Evolutionary conservation across 1,284 basidiomycete species (phyloP), one percentile per base, ranked within the genome.

Genomic region (Phellinidium pouzarii): DNA sequence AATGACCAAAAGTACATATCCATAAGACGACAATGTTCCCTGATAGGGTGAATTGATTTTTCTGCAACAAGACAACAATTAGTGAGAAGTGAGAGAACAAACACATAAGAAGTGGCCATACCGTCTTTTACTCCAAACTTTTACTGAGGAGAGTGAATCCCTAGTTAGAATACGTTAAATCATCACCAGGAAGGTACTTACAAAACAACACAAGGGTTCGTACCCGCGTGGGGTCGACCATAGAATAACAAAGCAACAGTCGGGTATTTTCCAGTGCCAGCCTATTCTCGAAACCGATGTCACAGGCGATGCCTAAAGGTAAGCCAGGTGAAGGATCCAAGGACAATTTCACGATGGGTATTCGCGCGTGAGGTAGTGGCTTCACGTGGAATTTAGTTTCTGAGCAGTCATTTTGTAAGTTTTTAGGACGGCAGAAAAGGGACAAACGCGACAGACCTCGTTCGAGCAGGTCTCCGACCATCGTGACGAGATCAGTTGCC

Each of bases 381-480:
- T 98, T 97, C 71, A 99, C 94, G 64, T 87, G 88, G 67, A 98
- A 98, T 69, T 96, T 94, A 41, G 95, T 98, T 74, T 98, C 94
- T 87, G 50, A 44, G 22, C 20, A 44, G 22, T 36, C 55, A 49
- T 48, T 22, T 36, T 42, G 23, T 26, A 52, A 56, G 53, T 59
- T 22, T 20, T 48, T 44, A 43, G 20, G 44, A 45, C n/a, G n/a
- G 47, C 20, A 31, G 37, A 47, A 29, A 52, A 41, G 50, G 48
- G 23, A 20, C 11, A 37, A 9, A 44, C n/a, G 7, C 47, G n/a
- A 72, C 79, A 58, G 61, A 93, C 92, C 90, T 68, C 93, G 79
- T 70, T 96, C 91, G 23, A 99, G 84, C 48, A 98, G 76, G 69
- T 94, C 87, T 42, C 93, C 93, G 41, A 98, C 82, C 79, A 91